Percentiles rank a stretch among this genome's conserved stretches.
phyloP scores from a whole-genome alignment of 768 basidiomycete genomes.

The Collybia sordida region DNA sequence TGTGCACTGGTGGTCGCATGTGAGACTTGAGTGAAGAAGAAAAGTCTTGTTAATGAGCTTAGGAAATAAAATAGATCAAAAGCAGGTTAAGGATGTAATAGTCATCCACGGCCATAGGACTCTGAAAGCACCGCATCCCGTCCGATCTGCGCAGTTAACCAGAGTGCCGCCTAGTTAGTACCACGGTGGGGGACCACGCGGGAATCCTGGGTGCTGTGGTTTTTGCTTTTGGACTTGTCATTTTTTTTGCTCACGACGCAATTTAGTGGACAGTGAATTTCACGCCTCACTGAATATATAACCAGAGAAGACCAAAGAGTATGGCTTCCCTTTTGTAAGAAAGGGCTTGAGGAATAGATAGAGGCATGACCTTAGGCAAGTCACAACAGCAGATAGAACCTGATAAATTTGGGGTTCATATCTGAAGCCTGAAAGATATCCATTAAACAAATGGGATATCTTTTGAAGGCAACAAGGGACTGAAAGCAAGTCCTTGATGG shows the following conservation, averaged over 20 bases:
- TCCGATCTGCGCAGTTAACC: constrained; percentile 11
- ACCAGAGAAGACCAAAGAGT: constrained; percentile 17
- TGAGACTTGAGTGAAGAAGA: constrained; percentile 42
- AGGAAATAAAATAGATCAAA: too few relatives aligned
- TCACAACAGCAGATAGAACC: too few relatives aligned
- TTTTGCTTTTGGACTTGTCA: constrained; percentile 2
- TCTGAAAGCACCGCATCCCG: constrained; percentile 30
- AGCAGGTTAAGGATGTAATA: too few relatives aligned
- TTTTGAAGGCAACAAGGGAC: too few relatives aligned
- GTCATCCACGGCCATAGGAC: constrained; percentile 46
- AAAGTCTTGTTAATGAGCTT: constrained; percentile 24
- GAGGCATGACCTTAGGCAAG: constrained; percentile 55
- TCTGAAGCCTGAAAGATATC: too few relatives aligned
- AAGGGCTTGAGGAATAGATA: too few relatives aligned
- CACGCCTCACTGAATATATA: constrained; percentile 18
- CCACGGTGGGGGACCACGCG: constrained; percentile 10
- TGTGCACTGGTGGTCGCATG: constrained; percentile 17
- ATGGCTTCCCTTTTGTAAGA: constrained; percentile 12
- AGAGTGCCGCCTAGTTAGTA: constrained; percentile 10
- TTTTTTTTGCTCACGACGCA: constrained; percentile 9
- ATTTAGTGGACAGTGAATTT: constrained; percentile 29
- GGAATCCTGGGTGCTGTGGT: constrained; percentile 6
- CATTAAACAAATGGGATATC: too few relatives aligned
- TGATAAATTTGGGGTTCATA: too few relatives aligned
- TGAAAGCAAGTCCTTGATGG: too few relatives aligned